A percentile compares a stretch with the other conserved stretches of the same genome.
Conservation (phyloP, 1,139 yeast species). For the Suhomyces bokatorum region DNA sequence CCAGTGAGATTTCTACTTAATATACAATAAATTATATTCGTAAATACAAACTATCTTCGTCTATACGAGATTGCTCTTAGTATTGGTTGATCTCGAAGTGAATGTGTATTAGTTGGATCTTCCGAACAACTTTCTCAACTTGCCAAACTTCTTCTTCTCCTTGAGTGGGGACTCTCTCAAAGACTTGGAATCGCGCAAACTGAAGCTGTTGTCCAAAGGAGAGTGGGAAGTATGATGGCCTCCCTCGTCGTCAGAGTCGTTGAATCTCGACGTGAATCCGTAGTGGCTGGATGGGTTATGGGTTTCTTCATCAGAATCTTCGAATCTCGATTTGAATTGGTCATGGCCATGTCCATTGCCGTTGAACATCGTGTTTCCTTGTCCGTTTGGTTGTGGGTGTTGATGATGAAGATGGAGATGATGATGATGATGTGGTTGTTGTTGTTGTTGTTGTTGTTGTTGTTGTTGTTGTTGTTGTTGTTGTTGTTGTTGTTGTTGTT, state of each 20-base stretch:
- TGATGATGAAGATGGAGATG: too few species aligned
- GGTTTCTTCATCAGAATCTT: slow-evolving; percentile 52
- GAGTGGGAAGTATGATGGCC: slow-evolving; percentile 1
- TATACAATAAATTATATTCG: slow-evolving; percentile 2
- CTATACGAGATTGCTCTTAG: background rate
- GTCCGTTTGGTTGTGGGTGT: background rate
- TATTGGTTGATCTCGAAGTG: background rate
- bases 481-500: slow-evolving; percentile 2
- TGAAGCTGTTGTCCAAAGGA: slow-evolving; percentile 11
- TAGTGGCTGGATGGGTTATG: slow-evolving; percentile 9
- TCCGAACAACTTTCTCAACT: slow-evolving; percentile 63
- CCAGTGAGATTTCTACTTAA: background rate
- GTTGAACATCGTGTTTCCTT: background rate
- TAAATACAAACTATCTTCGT: slow-evolving; percentile 2
- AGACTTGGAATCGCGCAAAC: slow-evolving; percentile 17
- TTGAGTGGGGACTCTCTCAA: slow-evolving; percentile 17
- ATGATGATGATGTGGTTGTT: slow-evolving; percentile 6
- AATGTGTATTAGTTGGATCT: slow-evolving; percentile 19
- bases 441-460: slow-evolving; percentile 1
- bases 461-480: background rate
- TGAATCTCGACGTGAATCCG: slow-evolving; percentile 19
- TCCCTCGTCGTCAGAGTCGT: slow-evolving; percentile 27
- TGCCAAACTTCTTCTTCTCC: slow-evolving; percentile 52
- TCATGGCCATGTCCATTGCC: slow-evolving; percentile 1
- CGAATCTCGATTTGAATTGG: slow-evolving; percentile 47